Evolutionary conservation across 2,329 filamentous ascomycete species (phyloP).

Genomic region (Balansia obtecta): DNA sequence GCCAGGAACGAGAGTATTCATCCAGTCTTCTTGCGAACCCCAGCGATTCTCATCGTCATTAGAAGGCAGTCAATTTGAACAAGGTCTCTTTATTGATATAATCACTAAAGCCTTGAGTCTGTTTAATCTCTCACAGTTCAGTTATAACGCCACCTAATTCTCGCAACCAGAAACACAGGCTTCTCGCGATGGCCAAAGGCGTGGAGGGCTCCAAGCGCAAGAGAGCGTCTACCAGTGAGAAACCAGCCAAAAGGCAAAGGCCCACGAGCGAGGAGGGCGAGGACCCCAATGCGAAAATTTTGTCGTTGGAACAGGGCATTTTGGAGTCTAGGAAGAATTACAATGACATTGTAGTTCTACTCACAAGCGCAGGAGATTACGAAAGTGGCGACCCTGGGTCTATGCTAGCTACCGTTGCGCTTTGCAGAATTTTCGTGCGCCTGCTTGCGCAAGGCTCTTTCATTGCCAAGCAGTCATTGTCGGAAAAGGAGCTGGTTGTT

Average conservation of each 20-base stretch:
- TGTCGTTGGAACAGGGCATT: conserved; percentile 68
- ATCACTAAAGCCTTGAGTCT: no score
- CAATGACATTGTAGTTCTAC: conserved; percentile 71
- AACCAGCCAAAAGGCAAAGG: conserved; percentile 38
- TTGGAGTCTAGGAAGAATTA: conserved; percentile 80
- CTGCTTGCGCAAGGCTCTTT: conserved; percentile 65
- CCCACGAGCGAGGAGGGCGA: conserved; percentile 33
- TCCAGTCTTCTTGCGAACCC: neutral
- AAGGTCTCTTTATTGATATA: no score
- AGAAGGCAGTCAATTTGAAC: neutral
- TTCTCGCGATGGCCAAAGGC: conserved; percentile 15
- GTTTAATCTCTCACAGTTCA: no score
- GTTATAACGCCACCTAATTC: no score
- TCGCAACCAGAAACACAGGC: neutral
- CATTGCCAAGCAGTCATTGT: conserved; percentile 48
- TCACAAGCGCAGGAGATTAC: conserved; percentile 40
- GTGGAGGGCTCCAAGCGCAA: conserved; percentile 35
- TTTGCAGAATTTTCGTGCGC: conserved; percentile 78
- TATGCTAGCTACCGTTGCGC: conserved; percentile 60
- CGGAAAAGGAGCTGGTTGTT: conserved; percentile 63
- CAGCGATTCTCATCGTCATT: neutral
- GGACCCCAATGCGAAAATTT: conserved; percentile 51
- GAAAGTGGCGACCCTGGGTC: conserved; percentile 38
- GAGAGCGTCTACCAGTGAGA: conserved; percentile 28
- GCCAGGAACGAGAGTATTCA: neutral